phyloP scores from a whole-genome alignment of 805 yeast species.

The Metschnikowia shivogae region DNA sequence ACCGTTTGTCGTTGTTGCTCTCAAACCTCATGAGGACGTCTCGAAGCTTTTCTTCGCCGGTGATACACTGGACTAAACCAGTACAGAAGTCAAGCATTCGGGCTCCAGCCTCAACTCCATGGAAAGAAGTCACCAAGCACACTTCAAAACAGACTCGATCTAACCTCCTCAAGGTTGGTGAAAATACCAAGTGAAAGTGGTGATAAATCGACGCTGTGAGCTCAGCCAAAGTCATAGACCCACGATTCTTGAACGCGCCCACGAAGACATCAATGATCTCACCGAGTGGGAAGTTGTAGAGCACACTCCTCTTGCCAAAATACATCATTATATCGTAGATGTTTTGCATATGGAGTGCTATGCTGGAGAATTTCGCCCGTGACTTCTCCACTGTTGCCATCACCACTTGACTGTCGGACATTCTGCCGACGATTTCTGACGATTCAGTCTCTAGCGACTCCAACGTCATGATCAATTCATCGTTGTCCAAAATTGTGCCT shows the following conservation, averaged over 20 bases:
- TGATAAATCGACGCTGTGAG: conserved; percentile 37
- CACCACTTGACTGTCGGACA: conserved; percentile 51
- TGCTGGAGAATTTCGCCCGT: conserved; percentile 43
- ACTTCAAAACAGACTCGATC: conserved; percentile 47
- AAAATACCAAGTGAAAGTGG: conserved; percentile 42
- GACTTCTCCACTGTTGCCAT: conserved; percentile 51
- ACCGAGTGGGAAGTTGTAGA: conserved; percentile 58
- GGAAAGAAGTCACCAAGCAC: conserved; percentile 28
- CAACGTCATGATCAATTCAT: conserved; percentile 52
- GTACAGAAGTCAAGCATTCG: background rate
- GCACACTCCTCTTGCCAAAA: conserved; percentile 35
- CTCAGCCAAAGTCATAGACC: conserved; percentile 13
- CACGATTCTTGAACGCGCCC: conserved; percentile 8
- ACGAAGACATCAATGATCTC: conserved; percentile 20
- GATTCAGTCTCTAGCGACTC: conserved; percentile 67
- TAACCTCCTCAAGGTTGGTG: conserved; percentile 42
- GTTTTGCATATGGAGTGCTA: conserved; percentile 53
- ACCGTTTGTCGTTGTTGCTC: background rate
- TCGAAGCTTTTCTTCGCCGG: background rate
- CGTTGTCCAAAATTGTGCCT: conserved; percentile 67
- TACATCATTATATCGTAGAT: conserved; percentile 46
- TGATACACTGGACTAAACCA: background rate
- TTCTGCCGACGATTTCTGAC: conserved; percentile 45
- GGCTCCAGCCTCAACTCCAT: conserved; percentile 9
- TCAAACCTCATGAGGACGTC: background rate